Conservation (phyloP, 192 early-diverging fungal species). For the Coemansia biformis region DNA sequence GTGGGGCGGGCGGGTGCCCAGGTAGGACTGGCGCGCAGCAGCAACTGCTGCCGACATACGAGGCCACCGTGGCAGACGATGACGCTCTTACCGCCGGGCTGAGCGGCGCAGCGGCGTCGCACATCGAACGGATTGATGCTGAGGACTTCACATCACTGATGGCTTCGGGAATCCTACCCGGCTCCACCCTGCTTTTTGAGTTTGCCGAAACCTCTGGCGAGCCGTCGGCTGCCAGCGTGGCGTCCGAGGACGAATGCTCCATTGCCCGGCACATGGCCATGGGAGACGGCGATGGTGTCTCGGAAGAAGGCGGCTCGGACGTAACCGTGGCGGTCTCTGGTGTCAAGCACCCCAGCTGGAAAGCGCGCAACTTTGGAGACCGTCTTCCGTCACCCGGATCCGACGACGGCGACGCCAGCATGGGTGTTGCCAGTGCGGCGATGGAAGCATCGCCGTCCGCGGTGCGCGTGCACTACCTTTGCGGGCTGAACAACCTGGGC, state of each 20-base stretch:
- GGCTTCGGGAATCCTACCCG: constrained; percentile 18
- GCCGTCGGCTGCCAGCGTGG: neutral
- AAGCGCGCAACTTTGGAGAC: constrained; percentile 3
- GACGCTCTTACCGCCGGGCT: neutral
- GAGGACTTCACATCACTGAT: constrained; percentile 8
- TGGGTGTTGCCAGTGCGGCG: neutral
- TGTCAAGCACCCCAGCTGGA: neutral
- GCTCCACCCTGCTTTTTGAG: constrained; percentile 11
- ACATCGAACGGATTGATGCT: neutral
- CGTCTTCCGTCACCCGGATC: constrained; percentile 7
- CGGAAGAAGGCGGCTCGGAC: neutral
- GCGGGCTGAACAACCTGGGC: constrained; percentile 77
- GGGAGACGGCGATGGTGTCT: neutral
- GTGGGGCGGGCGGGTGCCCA: neutral
- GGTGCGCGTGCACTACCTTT: constrained; percentile 44
- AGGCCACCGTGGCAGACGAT: constrained; percentile 6
- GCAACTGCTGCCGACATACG: constrained; percentile 19
- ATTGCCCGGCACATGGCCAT: neutral
- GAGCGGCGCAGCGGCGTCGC: neutral
- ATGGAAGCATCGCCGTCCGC: neutral
- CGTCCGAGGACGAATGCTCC: too few relatives aligned
- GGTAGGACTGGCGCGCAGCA: neutral
- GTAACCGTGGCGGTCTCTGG: neutral
- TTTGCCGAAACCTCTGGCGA: neutral
- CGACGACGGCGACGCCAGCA: neutral